Evolutionary conservation across 2,329 filamentous ascomycete species (phyloP), one percentile per base, ranked within the genome.

Genomic region (Neurospora crassa): DNA sequence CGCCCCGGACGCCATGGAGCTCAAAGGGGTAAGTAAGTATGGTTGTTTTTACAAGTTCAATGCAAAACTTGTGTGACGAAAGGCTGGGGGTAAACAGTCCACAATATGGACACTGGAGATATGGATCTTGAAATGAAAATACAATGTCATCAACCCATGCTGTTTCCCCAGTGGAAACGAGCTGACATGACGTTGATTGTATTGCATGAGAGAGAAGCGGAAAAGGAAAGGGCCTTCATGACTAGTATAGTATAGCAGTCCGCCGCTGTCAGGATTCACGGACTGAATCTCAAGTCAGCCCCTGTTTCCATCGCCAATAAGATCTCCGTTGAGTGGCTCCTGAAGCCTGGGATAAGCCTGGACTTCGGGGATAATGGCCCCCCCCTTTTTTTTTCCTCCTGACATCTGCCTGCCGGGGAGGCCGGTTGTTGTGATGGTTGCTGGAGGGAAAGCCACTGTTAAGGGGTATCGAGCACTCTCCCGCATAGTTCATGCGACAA

Each of bases 1-100:
- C 34, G 37, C 29, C 7, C 67, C 41, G 67, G 70, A 69, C 67
- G 70, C 70, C 70, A 71, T 71, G 16, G 14, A 14, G 29, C 42
- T 37, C 24, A 63, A 63, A 63, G 53, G 29, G 53, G 53, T 4
- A 34, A 59, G 7, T 63, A 14, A 16, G 10, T 63, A 37, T 37
- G 34, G 14, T 29, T 18, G 5, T 70, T 8, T n/a, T 16, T 42
- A 45, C 10, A 70, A 41, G 40, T 10, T 18, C 16, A 63, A 34
- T 29, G 53, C 12, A 59, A 29, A 16, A 59, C 47, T 29, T 63
- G 24, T 63, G 24, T 2, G n/a, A 63, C 53, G 53, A 63, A 3
- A 63, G 53, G 8, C 16, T 34, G 1, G 53, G 37, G 34, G 29
- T 63, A 37, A 37, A 63, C 5, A 7, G 24, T 63, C 14, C 34